Evolutionary conservation across 495 filamentous ascomycete species (phyloP).

Genomic region (Sabuloglossum arenarium): DNA sequence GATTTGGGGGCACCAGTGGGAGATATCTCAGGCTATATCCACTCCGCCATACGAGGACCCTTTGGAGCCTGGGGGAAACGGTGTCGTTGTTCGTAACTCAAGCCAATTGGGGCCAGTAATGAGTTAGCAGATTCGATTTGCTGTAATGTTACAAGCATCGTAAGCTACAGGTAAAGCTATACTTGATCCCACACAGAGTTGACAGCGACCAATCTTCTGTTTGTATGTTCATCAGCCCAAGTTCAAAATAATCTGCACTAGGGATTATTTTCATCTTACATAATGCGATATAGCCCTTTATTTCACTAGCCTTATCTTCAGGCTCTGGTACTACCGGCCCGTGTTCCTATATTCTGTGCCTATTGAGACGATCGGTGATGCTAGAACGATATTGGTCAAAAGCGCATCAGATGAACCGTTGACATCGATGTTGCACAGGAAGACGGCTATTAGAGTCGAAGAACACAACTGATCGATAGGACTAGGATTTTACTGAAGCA

Average conservation of each 20-base stretch:
- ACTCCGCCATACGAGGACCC: no score
- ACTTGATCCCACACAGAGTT: not conserved
- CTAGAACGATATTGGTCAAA: not conserved
- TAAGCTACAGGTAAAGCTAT: not conserved
- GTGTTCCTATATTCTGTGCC: conserved; percentile 34
- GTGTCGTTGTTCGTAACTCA: no score
- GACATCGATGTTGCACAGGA: conserved; percentile 37
- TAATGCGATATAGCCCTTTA: conserved; percentile 46
- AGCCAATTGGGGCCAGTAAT: no score
- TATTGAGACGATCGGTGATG: conserved; percentile 7
- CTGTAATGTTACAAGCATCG: not conserved
- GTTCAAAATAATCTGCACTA: not conserved
- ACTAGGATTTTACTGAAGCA: conserved; percentile 14
- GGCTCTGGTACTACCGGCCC: conserved; percentile 49
- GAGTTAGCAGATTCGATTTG: no score
- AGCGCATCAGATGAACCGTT: conserved; percentile 22
- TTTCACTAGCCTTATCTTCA: conserved; percentile 31
- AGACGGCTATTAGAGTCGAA: conserved; percentile 30
- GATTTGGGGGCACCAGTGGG: no score
- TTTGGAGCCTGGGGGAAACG: no score
- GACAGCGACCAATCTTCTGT: conserved; percentile 1
- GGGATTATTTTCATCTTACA: conserved; percentile 30
- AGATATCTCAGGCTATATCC: no score
- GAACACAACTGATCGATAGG: conserved; percentile 27
- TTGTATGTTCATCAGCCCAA: not conserved